phyloP scores from a whole-genome alignment of 345 rosid genomes.

The Reutealis trisperma region DNA sequence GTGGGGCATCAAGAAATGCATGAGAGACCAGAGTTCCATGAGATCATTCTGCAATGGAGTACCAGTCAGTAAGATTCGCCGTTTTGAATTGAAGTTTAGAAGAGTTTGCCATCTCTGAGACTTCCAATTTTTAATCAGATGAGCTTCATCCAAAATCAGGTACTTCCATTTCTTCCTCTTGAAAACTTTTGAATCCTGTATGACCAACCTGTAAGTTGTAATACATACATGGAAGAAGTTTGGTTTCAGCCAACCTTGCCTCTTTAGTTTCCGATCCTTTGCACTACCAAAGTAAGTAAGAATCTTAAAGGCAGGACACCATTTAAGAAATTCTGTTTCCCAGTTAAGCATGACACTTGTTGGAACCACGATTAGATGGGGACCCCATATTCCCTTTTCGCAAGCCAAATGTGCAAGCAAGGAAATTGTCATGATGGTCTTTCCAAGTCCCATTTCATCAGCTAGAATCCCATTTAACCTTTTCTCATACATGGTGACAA shows the following conservation, averaged over 20 bases:
- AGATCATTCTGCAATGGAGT: constrained; percentile 99
- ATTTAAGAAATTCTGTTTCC: constrained; percentile 99
- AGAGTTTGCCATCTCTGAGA: constrained; percentile 99
- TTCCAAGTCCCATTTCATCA: constrained; percentile 99
- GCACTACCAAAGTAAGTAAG: constrained; percentile 99
- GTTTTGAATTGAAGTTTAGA: constrained; percentile 93
- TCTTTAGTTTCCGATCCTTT: constrained; percentile 90
- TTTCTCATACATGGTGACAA: constrained; percentile 99
- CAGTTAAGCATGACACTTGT: constrained; percentile 99
- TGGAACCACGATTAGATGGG: constrained; percentile 99
- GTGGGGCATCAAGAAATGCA: constrained; percentile 99
- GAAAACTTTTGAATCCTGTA: constrained; percentile 95
- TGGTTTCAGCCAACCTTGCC: constrained; percentile 99
- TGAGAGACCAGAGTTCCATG: constrained; percentile 98
- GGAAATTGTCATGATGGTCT: constrained; percentile 99
- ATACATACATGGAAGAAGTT: constrained; percentile 96
- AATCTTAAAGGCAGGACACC: constrained; percentile 99
- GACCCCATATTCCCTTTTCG: constrained; percentile 99
- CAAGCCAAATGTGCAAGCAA: constrained; percentile 97
- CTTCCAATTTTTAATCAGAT: constrained; percentile 99
- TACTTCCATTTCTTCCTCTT: constrained; percentile 99
- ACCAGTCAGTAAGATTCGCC: constrained; percentile 93
- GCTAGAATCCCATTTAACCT: constrained; percentile 96
- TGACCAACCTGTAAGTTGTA: constrained; percentile 93
- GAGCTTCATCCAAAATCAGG: constrained; percentile 98